Evolutionary conservation across 1,139 yeast species (phyloP).

Genomic region (Meyerozyma carpophila): DNA sequence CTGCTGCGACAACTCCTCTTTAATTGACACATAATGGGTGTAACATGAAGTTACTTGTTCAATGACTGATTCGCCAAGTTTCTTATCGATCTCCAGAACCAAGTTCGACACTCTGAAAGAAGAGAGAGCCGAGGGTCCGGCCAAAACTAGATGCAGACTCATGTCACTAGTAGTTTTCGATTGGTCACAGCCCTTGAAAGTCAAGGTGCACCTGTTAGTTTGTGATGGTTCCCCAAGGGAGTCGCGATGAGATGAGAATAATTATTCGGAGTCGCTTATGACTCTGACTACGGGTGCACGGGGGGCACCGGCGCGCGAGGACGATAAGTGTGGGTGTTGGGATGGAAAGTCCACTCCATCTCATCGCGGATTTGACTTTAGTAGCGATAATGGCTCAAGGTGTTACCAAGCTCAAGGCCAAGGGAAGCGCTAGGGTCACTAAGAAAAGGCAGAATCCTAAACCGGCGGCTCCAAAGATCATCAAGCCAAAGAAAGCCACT

Average conservation of each 20-base stretch:
- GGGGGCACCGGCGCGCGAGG: not conserved
- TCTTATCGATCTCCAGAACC: slow-evolving; percentile 65
- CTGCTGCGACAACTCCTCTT: slow-evolving; percentile 25
- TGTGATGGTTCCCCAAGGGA: not conserved
- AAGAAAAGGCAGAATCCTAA: slow-evolving; percentile 56
- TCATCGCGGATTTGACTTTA: slow-evolving; percentile 1
- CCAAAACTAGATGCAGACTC: slow-evolving; percentile 48
- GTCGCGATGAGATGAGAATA: slow-evolving; percentile 1
- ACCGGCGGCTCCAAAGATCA: slow-evolving; percentile 69
- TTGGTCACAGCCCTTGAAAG: not conserved
- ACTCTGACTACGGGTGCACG: slow-evolving; percentile 2
- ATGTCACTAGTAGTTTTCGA: slow-evolving; percentile 1
- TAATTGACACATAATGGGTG: slow-evolving; percentile 75
- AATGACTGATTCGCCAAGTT: slow-evolving; percentile 56
- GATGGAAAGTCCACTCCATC: not conserved
- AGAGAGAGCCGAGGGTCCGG: slow-evolving; percentile 91
- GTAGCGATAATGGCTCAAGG: slow-evolving; percentile 52
- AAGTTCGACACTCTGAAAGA: slow-evolving; percentile 74
- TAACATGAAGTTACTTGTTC: slow-evolving; percentile 67
- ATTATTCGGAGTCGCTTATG: slow-evolving; percentile 1
- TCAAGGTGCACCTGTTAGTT: not conserved
- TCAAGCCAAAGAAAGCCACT: slow-evolving; percentile 61
- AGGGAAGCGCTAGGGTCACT: slow-evolving; percentile 45
- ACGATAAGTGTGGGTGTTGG: not conserved
- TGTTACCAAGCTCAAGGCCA: slow-evolving; percentile 41